Conservation (phyloP, 352 stramenopile species). For the Phytophthora brassicae region DNA sequence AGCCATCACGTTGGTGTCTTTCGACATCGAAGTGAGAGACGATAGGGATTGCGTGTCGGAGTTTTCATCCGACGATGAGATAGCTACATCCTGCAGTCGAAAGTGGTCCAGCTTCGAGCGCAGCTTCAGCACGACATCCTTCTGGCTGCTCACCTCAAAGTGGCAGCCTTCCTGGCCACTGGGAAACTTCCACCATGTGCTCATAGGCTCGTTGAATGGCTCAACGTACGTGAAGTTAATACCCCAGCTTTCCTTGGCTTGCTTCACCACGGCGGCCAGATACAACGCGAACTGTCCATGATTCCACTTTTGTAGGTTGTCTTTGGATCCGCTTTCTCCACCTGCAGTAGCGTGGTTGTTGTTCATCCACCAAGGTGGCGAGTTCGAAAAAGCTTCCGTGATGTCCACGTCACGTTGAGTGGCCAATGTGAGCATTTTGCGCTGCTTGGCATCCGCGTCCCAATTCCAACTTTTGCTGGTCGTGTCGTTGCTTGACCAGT, state of each 20-base stretch:
- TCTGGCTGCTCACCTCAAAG: slow-evolving; percentile 45
- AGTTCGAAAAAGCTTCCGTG: slow-evolving; percentile 59
- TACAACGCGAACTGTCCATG: slow-evolving; percentile 49
- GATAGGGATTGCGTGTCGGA: slow-evolving; percentile 38
- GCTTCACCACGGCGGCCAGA: slow-evolving; percentile 42
- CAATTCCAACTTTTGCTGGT: slow-evolving; percentile 53
- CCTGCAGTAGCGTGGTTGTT: slow-evolving; percentile 54
- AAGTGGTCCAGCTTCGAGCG: slow-evolving; percentile 38
- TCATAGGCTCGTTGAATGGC: slow-evolving; percentile 62
- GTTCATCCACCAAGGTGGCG: slow-evolving; percentile 70
- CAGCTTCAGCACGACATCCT: slow-evolving; percentile 41
- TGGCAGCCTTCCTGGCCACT: slow-evolving; percentile 55
- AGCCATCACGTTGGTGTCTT: slow-evolving; percentile 23
- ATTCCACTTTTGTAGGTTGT: slow-evolving; percentile 58
- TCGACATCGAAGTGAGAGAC: slow-evolving; percentile 36
- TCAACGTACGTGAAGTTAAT: slow-evolving; percentile 59
- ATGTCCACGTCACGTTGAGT: slow-evolving; percentile 41
- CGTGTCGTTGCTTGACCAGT: slow-evolving; percentile 48
- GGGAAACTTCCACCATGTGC: slow-evolving; percentile 49
- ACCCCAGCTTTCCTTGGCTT: slow-evolving; percentile 46
- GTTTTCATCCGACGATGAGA: slow-evolving; percentile 59
- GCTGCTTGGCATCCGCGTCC: slow-evolving; percentile 43
- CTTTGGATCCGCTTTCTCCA: slow-evolving; percentile 33
- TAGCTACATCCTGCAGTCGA: slow-evolving; percentile 30
- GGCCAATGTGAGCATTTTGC: slow-evolving; percentile 42